phyloP scores from a whole-genome alignment of 2,329 filamentous ascomycete genomes.

The Claviceps purpurea region DNA sequence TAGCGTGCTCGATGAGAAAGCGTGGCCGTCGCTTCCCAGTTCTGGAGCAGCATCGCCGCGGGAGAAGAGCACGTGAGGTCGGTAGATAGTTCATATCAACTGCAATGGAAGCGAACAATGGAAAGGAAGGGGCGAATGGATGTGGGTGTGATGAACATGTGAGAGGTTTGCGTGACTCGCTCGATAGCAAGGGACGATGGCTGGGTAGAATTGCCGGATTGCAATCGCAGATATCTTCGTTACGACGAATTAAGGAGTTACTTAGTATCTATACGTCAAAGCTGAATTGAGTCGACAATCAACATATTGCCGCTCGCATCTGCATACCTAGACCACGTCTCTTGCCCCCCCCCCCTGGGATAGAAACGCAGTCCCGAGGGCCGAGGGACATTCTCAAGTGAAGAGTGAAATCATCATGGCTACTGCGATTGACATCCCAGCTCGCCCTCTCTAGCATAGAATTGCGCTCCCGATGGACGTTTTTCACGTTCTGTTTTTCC shows the following conservation, averaged over 20 bases:
- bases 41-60: background rate
- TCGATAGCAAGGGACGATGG: background rate
- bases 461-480: too few relatives aligned
- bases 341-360: background rate
- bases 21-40: slow-evolving; percentile 3
- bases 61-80: background rate
- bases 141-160: background rate
- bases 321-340: background rate
- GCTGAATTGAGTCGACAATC: background rate
- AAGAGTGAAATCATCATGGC: background rate
- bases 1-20: slow-evolving; percentile 1
- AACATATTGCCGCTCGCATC: background rate
- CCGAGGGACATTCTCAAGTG: background rate
- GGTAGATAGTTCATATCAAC: too few relatives aligned
- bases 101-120: background rate
- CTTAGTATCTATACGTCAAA: background rate
- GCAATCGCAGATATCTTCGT: background rate
- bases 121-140: too few relatives aligned
- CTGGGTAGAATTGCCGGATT: background rate
- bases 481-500: too few relatives aligned
- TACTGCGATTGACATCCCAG: too few relatives aligned
- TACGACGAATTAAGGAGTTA: background rate
- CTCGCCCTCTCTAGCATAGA: too few relatives aligned
- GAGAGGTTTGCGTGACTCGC: background rate
- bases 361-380: background rate